Base-by-base conservation (phyloP, 352 stramenopile genomes). In the Pythium aquatile region DNA sequence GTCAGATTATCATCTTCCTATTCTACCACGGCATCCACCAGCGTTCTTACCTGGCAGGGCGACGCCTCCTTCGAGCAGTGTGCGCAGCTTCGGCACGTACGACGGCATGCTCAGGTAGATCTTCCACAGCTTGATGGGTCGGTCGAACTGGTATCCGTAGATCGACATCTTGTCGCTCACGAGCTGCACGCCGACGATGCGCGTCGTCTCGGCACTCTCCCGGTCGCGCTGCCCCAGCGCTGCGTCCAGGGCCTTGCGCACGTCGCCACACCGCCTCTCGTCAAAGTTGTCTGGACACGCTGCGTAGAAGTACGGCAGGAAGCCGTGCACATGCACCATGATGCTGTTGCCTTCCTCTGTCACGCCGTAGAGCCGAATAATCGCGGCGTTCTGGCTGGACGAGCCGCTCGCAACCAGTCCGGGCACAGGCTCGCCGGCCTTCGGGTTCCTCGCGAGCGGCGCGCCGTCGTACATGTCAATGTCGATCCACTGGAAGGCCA, bases 331-430 rank as follows among this genome's bases (percentile, higher is more conserved):
- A 72, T 99, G 97, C 61, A 96, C 91, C 55, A 98, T 88, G 2
- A 99, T 92, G 56, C 92, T 99, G 76, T 99, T 85, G 57, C 98
- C 98, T 11, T 86, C 72, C 58, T 97, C 87, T 2, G 90, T 99
- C 39, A 99, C 95, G 58, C 97, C 98, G 74, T 98, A 99, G 20
- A 99, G 76, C 14, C 98, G 88, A 56, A 99, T 97, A 48, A 99
- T 92, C 46, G 68, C 69, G 2, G 79, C 98, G 30, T 85, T 85
- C 58, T 98, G 84, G 29, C 78, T 97, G n/a, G 96, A 84, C 49
- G 93, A 94, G 11, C 94, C 67, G 20, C 86, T 86, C 47, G 98
- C 90, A n/a, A 99, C 85, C 61, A 81, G 68, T 0, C 74, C 76
- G 0, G 85, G 83, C 11, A 94, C 81, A 0, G 60, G 65, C 35